These are phyloP conservation scores for Cercospora zeina DNA, from an alignment of 2,329 filamentous ascomycete genomes.

Conservation along the genomic window DNA sequence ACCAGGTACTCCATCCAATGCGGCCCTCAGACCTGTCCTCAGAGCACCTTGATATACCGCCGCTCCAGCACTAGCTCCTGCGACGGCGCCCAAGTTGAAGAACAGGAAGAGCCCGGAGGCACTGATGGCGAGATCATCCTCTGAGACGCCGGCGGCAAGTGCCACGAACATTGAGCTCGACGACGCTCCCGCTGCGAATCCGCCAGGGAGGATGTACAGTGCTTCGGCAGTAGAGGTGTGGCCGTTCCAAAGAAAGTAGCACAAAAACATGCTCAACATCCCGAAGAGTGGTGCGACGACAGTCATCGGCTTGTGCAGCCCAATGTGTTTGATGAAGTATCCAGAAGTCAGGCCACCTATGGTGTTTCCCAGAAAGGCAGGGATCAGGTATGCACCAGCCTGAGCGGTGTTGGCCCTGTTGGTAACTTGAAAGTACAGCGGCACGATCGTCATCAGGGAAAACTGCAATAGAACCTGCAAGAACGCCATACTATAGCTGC, in stretches of 20 bases:
- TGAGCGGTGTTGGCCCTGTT: slow-evolving; percentile 57
- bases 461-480: slow-evolving; percentile 61
- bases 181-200: slow-evolving; percentile 54
- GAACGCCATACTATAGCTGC: slow-evolving; percentile 55
- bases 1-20: slow-evolving; percentile 39
- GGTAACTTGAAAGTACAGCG: slow-evolving; percentile 69
- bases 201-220: slow-evolving; percentile 47
- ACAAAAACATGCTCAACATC: slow-evolving; percentile 53
- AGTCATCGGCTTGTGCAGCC: slow-evolving; percentile 59
- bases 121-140: slow-evolving; percentile 53
- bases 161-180: slow-evolving; percentile 52
- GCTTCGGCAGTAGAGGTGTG: slow-evolving; percentile 53
- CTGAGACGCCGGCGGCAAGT: slow-evolving; percentile 50
- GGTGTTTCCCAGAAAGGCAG: slow-evolving; percentile 67
- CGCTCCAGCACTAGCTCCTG: slow-evolving; percentile 45
- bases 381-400: slow-evolving; percentile 63
- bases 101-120: slow-evolving; percentile 52
- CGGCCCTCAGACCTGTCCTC: slow-evolving; percentile 36
- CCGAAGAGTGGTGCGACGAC: slow-evolving; percentile 55
- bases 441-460: slow-evolving; percentile 64
- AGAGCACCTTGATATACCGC: slow-evolving; percentile 44
- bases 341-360: slow-evolving; percentile 63
- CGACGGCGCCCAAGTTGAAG: slow-evolving; percentile 47
- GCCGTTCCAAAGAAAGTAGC: slow-evolving; percentile 61
- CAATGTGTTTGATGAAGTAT: slow-evolving; percentile 58